Base-by-base conservation (phyloP, 2,329 filamentous ascomycete genomes). In the Exophiala sp. region DNA sequence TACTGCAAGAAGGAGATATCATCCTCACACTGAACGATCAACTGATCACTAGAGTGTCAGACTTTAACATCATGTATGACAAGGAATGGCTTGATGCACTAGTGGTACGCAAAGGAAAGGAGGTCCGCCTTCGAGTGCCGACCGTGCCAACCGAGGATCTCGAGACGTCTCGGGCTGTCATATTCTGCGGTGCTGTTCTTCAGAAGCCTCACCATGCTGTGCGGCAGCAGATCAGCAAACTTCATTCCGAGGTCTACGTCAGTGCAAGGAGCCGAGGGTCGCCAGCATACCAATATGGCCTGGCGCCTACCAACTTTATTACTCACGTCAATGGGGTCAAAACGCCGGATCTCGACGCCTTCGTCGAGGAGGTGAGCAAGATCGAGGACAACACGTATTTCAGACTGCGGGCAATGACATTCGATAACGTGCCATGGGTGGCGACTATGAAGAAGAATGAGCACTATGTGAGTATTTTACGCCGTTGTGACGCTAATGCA, bases 371-470 rank as follows among this genome's bases (percentile, higher is more conserved):
- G 60, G 91, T 95, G 14, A 83, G 87, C 63, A 86, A 88, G 71
- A 96, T 99, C 64, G 88, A 89, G 0, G 91, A 99, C 65, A 99
- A 99, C 67, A 96, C 91, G 1, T 99, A 99, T 73, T 99, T 99
- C 84, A 86, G 94, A 14, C 79, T 99, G 49, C 91, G 92, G 70
- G 90, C 94, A n/a, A 90, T 97, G 70, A 97, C 94, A 0, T 99
- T 99, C 67, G 94, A 99, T 71, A 95, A 95, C 66, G 91, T 99
- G 8, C 92, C 92, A 3, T 99, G 94, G 91, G 91, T 99, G n/a
- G 89, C 95, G 36, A 99, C 94, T 7, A 96, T 99, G 89, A 99
- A 99, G 84, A 97, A 97, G 82, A 96, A 96, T 65, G 92, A 99
- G 69, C 94, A 99, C 72, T 99, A 99, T 70, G 76, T 79, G 65